phyloP scores from a whole-genome alignment of 805 yeast species.

The Candida hispaniensis region DNA sequence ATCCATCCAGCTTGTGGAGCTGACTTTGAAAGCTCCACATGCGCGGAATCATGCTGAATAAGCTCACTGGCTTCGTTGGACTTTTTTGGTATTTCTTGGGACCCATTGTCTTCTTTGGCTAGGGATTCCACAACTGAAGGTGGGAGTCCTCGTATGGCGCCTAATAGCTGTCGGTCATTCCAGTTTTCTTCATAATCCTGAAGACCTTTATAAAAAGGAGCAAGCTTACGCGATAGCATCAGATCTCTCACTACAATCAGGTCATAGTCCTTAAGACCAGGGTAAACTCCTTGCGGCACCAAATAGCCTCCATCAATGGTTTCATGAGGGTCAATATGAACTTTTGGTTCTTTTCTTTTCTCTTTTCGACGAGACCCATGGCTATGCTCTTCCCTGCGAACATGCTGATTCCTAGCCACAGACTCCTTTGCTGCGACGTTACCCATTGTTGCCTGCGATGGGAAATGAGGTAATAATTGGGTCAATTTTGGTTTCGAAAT shows the following conservation, averaged over 20 bases:
- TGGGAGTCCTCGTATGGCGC: slow-evolving; percentile 28
- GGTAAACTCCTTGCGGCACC: slow-evolving; percentile 86
- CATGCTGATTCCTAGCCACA: too few species aligned
- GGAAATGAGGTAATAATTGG: too few species aligned
- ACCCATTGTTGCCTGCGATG: too few species aligned
- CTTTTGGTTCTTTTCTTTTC: slow-evolving; percentile 10
- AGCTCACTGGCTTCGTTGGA: too few species aligned
- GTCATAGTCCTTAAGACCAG: slow-evolving; percentile 62
- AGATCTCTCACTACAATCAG: slow-evolving; percentile 60
- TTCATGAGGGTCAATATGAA: slow-evolving; percentile 13
- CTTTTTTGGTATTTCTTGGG: slow-evolving; percentile 1
- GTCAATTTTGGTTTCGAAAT: too few species aligned
- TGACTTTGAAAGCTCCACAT: slow-evolving; percentile 1
- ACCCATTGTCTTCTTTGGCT: slow-evolving; percentile 10
- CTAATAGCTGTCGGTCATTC: slow-evolving; percentile 58
- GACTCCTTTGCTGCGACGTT: too few species aligned
- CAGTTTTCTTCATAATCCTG: slow-evolving; percentile 66
- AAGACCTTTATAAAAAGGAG: slow-evolving; percentile 86
- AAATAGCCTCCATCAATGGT: slow-evolving; percentile 85
- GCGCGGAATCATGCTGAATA: too few species aligned
- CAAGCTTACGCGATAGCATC: slow-evolving; percentile 58
- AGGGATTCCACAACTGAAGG: too few species aligned
- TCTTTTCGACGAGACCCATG: too few species aligned
- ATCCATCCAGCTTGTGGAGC: slow-evolving; percentile 4
- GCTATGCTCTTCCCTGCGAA: too few species aligned